Evolutionary conservation across 164 flowering plant genomes (phyloP), one percentile per base, ranked within the genome.

Genomic region (Vitis labrusca): DNA sequence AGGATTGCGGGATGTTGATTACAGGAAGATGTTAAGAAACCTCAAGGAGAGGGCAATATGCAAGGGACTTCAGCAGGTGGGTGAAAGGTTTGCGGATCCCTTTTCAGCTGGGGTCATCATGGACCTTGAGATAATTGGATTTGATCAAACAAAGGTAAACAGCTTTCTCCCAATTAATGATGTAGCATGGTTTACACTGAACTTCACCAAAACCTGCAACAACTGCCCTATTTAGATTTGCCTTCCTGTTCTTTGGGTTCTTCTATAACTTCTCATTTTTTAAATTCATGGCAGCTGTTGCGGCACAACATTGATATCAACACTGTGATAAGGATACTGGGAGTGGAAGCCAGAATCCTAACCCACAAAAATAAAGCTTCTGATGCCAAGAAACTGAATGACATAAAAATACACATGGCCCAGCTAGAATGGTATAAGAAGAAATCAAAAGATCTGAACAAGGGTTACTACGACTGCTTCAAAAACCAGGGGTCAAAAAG

Each of bases 351-450:
- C 59, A 51, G 50, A 2, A n/a, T 6, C 44, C 44, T 23, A 15
- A 9, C 2, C 17, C 12, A 49, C 17, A 75, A 52, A 68, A 67
- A 7, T 47, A 59, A 53, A 9, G 61, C 10, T 6, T 50, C 62
- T 19, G 72, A 79, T 37, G 1, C 51, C 57, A 78, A 71, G 74
- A 78, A 73, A 69, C 69, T 86, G 37, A 79, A 77, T 56, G 67
- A 68, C 1, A 58, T 65, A 12, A 86, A 84, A 73, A 56, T 59
- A 9, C 2, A 63, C 10, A 81, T 84, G 88, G 74, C 84, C 19
- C 6, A 63, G 0, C 60, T 86, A 1, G 88, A 85, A 68, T 83
- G 88, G 88, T 81, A 86, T 71, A 86, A 77, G 76, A 86, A 80
- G 74, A 29, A 3, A 1, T 56, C 64, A 13, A 72, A 69, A 66